Evolutionary conservation across 2,329 filamentous ascomycete species (phyloP), one percentile per base, ranked within the genome.

Genomic region (Ceratocystis huliohia): DNA sequence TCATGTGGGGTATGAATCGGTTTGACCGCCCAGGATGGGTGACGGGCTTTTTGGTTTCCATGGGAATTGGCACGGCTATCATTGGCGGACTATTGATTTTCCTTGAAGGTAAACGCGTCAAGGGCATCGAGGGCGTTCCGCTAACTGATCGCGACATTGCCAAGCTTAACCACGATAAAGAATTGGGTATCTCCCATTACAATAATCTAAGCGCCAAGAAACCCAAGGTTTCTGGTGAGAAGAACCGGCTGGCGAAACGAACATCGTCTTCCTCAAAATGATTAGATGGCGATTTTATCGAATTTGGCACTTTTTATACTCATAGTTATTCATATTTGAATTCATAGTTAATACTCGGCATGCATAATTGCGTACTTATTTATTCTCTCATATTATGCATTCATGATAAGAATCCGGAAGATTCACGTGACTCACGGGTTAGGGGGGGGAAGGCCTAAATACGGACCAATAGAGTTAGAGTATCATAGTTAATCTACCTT

Each of bases 1-100:
- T 91, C 76, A 95, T 96, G 91, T 95, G 89, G 88, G 85, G 83
- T 1, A 79, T 88, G 75, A 88, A 89, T 72, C 79, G 88, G 25
- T 86, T 85, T 71, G 76, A 87, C 25, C 80, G 91, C n/a, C 89
- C 91, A 0, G 82, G 83, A 25, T 95, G 89, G 89, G 82, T 85
- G 10, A 92, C 89, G 0, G 91, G 89, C 1, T 75, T 91, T 0
- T 90, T 94, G 72, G 87, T 96, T 20, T 88, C 83, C 1, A 73
- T 93, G 5, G 90, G 85, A 2, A 79, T 86, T 22, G 84, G 88
- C 4, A 87, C 87, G 6, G 87, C 81, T 17, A 73, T 83, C 25
- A 72, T 83, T 20, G 89, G 84, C 17, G 90, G 90, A 2, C 75
- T 87, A 44, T 81, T 89, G 73, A 85, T 86, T 75, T 89, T 86